Conservation (phyloP, 192 early-diverging fungal species). For the Coemansia sp. region DNA sequence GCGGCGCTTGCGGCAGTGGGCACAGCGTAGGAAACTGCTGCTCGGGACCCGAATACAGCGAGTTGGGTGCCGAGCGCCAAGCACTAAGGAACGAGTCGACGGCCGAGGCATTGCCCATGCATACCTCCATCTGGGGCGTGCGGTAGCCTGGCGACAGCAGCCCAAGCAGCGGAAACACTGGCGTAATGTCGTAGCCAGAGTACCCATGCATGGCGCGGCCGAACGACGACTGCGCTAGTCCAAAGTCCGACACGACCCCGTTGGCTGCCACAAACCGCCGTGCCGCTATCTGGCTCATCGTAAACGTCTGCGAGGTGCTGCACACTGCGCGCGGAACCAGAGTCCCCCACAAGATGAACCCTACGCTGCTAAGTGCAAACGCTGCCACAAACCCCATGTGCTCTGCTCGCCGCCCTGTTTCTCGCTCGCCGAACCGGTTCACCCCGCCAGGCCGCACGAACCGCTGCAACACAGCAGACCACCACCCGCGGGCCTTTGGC, state of each 20-base stretch:
- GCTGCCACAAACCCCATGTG: constrained; percentile 42
- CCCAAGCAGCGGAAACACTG: constrained; percentile 42
- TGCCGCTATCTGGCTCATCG: constrained; percentile 14
- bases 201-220: constrained; percentile 42
- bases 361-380: constrained; percentile 48
- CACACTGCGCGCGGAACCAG: constrained; percentile 49
- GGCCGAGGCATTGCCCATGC: constrained; percentile 17
- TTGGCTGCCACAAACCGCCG: constrained; percentile 47
- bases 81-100: constrained; percentile 19
- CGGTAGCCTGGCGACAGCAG: constrained; percentile 20
- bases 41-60: constrained; percentile 16
- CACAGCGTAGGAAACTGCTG: constrained; percentile 26
- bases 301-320: constrained; percentile 50
- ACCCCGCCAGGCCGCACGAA: constrained; percentile 49
- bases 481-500: neutral
- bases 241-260: constrained; percentile 51
- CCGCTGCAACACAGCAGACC: neutral
- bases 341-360: constrained; percentile 51
- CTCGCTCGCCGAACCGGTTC: constrained; percentile 48
- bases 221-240: constrained; percentile 29
- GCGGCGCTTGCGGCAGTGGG: constrained; percentile 51
- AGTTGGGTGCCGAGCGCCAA: constrained; percentile 25
- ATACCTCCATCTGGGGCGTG: constrained; percentile 3
- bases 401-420: constrained; percentile 28
- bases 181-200: constrained; percentile 42